Evolutionary conservation across 495 filamentous ascomycete species (phyloP).

Genomic region (Thermochaetoides thermophila): DNA sequence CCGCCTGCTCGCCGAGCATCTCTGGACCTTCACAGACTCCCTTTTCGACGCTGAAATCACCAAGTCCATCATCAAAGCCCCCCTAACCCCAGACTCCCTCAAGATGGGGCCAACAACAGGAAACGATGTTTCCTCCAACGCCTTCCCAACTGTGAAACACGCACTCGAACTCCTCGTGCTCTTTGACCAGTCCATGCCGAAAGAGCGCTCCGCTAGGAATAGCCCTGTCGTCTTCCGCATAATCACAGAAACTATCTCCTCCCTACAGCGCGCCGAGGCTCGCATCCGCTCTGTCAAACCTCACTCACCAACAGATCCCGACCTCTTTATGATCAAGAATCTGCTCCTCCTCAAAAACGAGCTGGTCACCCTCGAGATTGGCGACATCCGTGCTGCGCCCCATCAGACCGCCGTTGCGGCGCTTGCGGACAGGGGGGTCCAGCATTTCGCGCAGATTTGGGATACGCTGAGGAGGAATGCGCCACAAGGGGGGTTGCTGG

Average conservation of each 20-base stretch:
- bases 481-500: constrained; percentile 10
- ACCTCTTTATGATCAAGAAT: constrained; percentile 84
- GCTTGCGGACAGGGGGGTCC: constrained; percentile 13
- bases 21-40: constrained; percentile 37
- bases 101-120: constrained; percentile 25
- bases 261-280: constrained; percentile 38
- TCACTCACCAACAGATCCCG: constrained; percentile 43
- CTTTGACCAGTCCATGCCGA: constrained; percentile 55
- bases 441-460: constrained; percentile 63
- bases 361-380: constrained; percentile 86
- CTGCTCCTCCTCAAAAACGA: constrained; percentile 82
- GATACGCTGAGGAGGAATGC: constrained; percentile 46
- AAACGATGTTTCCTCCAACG: constrained; percentile 40
- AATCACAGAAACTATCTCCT: constrained; percentile 29
- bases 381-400: constrained; percentile 48
- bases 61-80: constrained; percentile 34
- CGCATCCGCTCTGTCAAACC: constrained; percentile 24
- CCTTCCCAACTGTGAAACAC: constrained; percentile 49
- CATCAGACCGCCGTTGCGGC: constrained; percentile 22
- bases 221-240: constrained; percentile 34
- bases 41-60: constrained; percentile 37
- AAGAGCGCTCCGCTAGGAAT: constrained; percentile 42
- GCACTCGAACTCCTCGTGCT: constrained; percentile 71
- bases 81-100: constrained; percentile 25
- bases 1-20: constrained; percentile 36